Percentiles rank a stretch among this genome's conserved stretches.
Conservation (phyloP, 208 protist genomes). For the Vickermania ingenoplastis region DNA sequence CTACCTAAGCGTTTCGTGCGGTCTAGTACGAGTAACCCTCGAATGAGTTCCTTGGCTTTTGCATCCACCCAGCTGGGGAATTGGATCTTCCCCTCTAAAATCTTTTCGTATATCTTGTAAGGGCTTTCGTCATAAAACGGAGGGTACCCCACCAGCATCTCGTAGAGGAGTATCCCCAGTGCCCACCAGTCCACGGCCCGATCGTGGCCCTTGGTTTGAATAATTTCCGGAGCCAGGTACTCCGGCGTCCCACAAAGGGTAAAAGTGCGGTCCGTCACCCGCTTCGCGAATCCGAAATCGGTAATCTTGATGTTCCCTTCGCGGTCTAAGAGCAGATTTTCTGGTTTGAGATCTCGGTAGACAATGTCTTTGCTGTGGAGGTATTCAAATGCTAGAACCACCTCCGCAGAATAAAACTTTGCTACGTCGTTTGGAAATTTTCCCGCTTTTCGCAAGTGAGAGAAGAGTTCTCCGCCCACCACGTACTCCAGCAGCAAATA, state of each 20-base stretch:
- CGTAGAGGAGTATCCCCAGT: conserved; percentile 85
- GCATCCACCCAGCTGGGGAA: conserved; percentile 81
- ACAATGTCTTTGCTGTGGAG: conserved; percentile 75
- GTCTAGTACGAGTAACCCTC: conserved; percentile 69
- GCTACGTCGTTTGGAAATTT: conserved; percentile 89
- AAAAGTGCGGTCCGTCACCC: conserved; percentile 69
- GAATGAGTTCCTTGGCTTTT: conserved; percentile 79
- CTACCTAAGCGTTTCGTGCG: conserved; percentile 84
- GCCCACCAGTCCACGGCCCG: conserved; percentile 88
- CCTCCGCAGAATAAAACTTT: conserved; percentile 91
- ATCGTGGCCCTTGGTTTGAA: conserved; percentile 74
- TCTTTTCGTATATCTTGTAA: conserved; percentile 90
- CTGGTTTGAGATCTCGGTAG: conserved; percentile 85
- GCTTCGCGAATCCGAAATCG: conserved; percentile 87
- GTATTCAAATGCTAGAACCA: conserved; percentile 78
- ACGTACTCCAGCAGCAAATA: conserved; percentile 94
- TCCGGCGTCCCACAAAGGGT: conserved; percentile 79
- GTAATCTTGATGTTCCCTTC: conserved; percentile 85
- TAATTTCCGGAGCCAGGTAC: conserved; percentile 84
- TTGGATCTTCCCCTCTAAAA: conserved; percentile 67
- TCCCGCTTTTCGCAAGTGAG: conserved; percentile 83
- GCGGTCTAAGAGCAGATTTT: conserved; percentile 76
- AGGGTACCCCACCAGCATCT: conserved; percentile 85
- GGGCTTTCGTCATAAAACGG: conserved; percentile 90
- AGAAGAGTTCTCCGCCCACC: conserved; percentile 88